Conservation (phyloP, 208 protist species). For the Lotmaria passim region DNA sequence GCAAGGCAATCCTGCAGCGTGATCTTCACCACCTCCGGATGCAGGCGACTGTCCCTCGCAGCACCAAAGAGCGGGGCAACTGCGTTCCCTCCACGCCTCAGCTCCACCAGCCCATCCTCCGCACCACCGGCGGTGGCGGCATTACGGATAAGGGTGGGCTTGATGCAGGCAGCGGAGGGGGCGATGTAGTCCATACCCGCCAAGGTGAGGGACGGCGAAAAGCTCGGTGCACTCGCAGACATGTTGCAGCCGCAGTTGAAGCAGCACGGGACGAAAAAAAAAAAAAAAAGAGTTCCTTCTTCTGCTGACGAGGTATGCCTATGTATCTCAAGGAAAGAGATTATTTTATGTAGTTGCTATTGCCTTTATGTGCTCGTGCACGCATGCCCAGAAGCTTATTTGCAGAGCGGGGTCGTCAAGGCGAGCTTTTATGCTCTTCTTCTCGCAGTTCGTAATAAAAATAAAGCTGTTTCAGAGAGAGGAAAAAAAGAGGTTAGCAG, state of each 20-base stretch:
- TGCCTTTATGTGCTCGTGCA: too few species aligned
- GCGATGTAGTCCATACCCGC: constrained; percentile 89
- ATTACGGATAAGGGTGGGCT: constrained; percentile 26
- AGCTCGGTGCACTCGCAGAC: constrained; percentile 13
- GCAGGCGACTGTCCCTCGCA: neutral
- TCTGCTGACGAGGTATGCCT: too few species aligned
- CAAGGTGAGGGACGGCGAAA: constrained; percentile 78
- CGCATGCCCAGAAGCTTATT: too few species aligned
- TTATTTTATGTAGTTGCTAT: neutral
- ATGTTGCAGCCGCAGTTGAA: neutral
- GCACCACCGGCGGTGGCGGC: neutral
- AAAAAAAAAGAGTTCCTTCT: too few species aligned
- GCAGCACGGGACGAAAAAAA: neutral
- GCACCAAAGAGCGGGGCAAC: too few species aligned
- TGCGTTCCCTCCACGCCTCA: constrained; percentile 9
- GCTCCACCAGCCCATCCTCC: constrained; percentile 6
- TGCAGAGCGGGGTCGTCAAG: too few species aligned
- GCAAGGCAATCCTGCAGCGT: constrained; percentile 89
- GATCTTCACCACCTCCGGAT: constrained; percentile 72
- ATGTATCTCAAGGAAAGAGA: too few species aligned
- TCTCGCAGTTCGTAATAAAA: too few species aligned
- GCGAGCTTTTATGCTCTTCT: too few species aligned
- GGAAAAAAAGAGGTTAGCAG: neutral
- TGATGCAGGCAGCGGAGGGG: constrained; percentile 75
- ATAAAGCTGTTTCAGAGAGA: neutral